These are phyloP conservation scores for Solanum pennellii DNA, from an alignment of 257 asterid species.

Conservation along the genomic window DNA sequence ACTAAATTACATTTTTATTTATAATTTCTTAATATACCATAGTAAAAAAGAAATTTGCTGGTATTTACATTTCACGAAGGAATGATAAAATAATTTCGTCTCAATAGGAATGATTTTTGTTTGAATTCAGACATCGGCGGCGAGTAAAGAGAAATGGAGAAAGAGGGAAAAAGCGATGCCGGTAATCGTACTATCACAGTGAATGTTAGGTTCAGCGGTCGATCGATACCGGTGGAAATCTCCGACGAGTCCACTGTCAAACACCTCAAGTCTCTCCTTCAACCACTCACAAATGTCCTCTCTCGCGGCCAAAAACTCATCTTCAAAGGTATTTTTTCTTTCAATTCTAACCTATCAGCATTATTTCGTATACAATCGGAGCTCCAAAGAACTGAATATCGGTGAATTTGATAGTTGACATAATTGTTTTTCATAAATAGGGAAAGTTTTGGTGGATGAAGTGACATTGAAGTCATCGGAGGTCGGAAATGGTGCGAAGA, in stretches of 20 bases:
- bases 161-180: conserved; percentile 6
- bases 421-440: conserved; percentile 13
- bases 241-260: conserved; percentile 35
- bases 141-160: neutral
- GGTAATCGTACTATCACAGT: conserved; percentile 16
- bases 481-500: conserved; percentile 47
- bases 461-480: conserved; percentile 45
- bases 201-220: conserved; percentile 55
- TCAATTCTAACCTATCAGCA: neutral
- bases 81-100: neutral
- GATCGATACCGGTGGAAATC: conserved; percentile 52
- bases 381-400: neutral
- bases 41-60: no score
- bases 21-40: no score
- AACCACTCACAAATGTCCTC: conserved; percentile 76
- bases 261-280: conserved; percentile 60
- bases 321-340: conserved; percentile 40
- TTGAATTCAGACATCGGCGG: neutral
- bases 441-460: conserved; percentile 52
- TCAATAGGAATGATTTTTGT: neutral
- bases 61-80: neutral
- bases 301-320: conserved; percentile 95
- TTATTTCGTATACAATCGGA: neutral
- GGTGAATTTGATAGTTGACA: neutral
- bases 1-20: no score